These are phyloP conservation scores for Pseudogymnoascus sp. DNA, from an alignment of 2,329 filamentous ascomycete species.

Conservation along the genomic window DNA sequence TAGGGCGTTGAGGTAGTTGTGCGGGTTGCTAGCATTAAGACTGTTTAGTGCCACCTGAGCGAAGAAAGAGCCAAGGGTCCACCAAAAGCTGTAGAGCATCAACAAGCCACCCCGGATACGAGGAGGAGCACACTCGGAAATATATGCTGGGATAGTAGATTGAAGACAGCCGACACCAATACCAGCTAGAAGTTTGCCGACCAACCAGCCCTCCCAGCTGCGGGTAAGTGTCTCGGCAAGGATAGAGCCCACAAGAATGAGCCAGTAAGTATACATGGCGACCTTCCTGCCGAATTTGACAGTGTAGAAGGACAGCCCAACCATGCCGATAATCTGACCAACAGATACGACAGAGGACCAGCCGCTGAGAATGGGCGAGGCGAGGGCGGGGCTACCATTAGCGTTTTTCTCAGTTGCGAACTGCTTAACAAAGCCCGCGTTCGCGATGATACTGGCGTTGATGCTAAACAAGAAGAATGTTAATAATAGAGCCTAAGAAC, in stretches of 20 bases:
- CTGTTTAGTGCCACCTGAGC: constrained; percentile 36
- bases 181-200: constrained; percentile 20
- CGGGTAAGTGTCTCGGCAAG: constrained; percentile 18
- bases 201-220: constrained; percentile 18
- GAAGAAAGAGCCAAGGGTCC: constrained; percentile 37
- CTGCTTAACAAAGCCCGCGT: constrained; percentile 19
- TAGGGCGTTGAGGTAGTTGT: constrained; percentile 35
- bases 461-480: constrained; percentile 19
- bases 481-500: neutral
- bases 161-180: constrained; percentile 21
- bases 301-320: constrained; percentile 25
- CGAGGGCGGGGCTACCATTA: constrained; percentile 21
- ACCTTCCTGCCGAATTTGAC: constrained; percentile 29
- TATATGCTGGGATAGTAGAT: constrained; percentile 20
- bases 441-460: constrained; percentile 20
- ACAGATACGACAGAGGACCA: constrained; percentile 21
- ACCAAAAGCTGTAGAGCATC: constrained; percentile 31
- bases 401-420: constrained; percentile 17
- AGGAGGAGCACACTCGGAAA: constrained; percentile 20
- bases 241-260: constrained; percentile 25
- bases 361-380: constrained; percentile 8
- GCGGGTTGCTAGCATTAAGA: constrained; percentile 27
- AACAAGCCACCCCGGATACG: constrained; percentile 18
- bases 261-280: constrained; percentile 29
- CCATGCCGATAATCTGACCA: constrained; percentile 21